Conservation (phyloP, 2,329 filamentous ascomycete species). For the Xylaria sp. region DNA sequence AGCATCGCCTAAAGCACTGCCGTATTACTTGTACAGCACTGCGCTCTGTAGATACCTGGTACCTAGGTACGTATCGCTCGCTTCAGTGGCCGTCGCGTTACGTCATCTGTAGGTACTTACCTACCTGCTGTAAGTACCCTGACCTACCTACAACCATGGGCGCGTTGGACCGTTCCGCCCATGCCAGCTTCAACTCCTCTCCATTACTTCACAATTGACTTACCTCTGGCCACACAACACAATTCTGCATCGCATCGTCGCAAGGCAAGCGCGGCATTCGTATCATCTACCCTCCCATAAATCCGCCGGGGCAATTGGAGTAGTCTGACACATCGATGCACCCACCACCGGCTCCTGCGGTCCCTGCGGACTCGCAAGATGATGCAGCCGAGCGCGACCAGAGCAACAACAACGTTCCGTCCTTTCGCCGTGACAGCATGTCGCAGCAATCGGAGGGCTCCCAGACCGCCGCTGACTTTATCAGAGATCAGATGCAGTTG, state of each 20-base stretch:
- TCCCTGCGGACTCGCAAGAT: conserved; percentile 34
- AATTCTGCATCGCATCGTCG: conserved; percentile 1
- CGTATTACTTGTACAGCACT: no score
- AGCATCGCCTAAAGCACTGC: no score
- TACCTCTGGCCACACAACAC: not conserved
- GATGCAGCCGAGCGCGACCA: conserved; percentile 41
- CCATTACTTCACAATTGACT: not conserved
- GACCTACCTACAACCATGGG: no score
- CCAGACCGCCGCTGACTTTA: conserved; percentile 83
- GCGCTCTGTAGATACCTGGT: no score
- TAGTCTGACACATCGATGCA: conserved; percentile 50
- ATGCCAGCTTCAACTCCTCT: not conserved
- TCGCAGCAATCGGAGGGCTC: conserved; percentile 69
- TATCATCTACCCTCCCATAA: not conserved
- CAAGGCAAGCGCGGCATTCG: not conserved
- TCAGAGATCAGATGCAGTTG: conserved; percentile 87
- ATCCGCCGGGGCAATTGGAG: conserved; percentile 3
- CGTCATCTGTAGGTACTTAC: no score
- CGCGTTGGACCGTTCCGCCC: not conserved
- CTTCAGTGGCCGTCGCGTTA: no score
- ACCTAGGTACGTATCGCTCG: no score
- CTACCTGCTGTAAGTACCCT: no score
- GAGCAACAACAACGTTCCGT: conserved; percentile 32
- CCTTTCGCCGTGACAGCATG: conserved; percentile 66
- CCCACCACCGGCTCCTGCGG: conserved; percentile 47